phyloP scores from a whole-genome alignment of 2,329 filamentous ascomycete genomes.

The Elsinoe necatrix region DNA sequence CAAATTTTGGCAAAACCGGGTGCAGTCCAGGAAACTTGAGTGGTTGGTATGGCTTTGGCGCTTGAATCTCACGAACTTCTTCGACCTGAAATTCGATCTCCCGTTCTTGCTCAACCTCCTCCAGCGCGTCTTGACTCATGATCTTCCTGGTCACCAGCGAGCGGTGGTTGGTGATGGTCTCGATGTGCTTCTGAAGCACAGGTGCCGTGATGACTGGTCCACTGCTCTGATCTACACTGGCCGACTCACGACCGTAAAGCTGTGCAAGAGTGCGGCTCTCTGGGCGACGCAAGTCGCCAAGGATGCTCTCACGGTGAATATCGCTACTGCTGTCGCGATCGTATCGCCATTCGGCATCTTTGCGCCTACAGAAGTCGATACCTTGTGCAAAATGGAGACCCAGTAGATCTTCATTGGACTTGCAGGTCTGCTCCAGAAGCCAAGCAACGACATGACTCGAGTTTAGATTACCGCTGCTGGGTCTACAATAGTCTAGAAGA shows the following conservation, averaged over 20 bases:
- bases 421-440: slow-evolving; percentile 58
- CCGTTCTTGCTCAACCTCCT: slow-evolving; percentile 52
- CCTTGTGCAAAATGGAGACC: slow-evolving; percentile 54
- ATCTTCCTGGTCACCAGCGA: not conserved
- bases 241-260: slow-evolving; percentile 43
- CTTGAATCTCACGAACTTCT: slow-evolving; percentile 47
- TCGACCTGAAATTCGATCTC: slow-evolving; percentile 54
- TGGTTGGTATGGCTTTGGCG: slow-evolving; percentile 34
- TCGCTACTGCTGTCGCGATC: slow-evolving; percentile 34
- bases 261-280: slow-evolving; percentile 52
- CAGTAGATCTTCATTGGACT: slow-evolving; percentile 50
- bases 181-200: not conserved
- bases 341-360: slow-evolving; percentile 41
- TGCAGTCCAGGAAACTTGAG: slow-evolving; percentile 42
- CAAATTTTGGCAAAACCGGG: slow-evolving; percentile 19
- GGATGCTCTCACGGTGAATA: slow-evolving; percentile 33
- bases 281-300: slow-evolving; percentile 40
- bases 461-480: slow-evolving; percentile 24
- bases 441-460: slow-evolving; percentile 50
- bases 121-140: slow-evolving; percentile 39
- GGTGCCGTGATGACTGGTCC: not conserved
- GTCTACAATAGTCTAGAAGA: slow-evolving; percentile 42
- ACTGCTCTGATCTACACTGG: slow-evolving; percentile 21
- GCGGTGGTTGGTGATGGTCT: not conserved
- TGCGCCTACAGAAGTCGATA: slow-evolving; percentile 50